Percentiles rank a stretch among this genome's conserved stretches.
Conservation (phyloP, 768 basidiomycete genomes). For the Termitomyces sp. region DNA sequence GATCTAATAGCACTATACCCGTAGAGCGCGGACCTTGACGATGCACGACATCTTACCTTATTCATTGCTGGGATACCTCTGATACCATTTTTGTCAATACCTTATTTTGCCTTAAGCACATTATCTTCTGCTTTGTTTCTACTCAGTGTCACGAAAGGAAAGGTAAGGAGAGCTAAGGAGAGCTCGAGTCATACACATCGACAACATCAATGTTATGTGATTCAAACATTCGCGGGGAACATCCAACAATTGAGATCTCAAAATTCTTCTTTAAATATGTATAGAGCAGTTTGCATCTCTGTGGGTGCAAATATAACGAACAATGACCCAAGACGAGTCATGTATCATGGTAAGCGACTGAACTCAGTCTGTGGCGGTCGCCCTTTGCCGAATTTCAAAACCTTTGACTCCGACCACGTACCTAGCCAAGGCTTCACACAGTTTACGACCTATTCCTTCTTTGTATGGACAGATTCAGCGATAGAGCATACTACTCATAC, state of each 20-base stretch:
- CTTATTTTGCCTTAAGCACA: neutral
- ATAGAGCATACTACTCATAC: conserved; percentile 44
- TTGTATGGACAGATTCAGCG: conserved; percentile 34
- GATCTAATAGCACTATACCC: conserved; percentile 15
- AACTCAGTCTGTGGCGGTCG: neutral
- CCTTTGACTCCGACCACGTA: conserved; percentile 1
- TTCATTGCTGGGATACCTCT: conserved; percentile 15
- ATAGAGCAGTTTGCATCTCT: neutral
- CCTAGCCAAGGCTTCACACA: neutral
- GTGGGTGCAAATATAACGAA: neutral
- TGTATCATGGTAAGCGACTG: neutral
- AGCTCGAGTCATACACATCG: too few species aligned
- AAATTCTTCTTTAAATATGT: neutral
- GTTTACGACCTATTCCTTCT: conserved; percentile 3
- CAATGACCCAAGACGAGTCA: neutral
- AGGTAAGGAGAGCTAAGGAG: neutral
- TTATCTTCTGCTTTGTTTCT: neutral
- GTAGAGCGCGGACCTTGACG: conserved; percentile 13
- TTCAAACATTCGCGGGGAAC: neutral
- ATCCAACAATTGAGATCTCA: neutral
- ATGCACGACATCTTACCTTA: conserved; percentile 9
- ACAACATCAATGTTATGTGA: neutral
- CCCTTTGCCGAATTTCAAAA: neutral
- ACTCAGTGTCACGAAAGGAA: neutral
- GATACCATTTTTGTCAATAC: conserved; percentile 15